Evolutionary conservation across 805 yeast species (phyloP), one percentile per base, ranked within the genome.

Genomic region (Danielozyma ontarioensis): DNA sequence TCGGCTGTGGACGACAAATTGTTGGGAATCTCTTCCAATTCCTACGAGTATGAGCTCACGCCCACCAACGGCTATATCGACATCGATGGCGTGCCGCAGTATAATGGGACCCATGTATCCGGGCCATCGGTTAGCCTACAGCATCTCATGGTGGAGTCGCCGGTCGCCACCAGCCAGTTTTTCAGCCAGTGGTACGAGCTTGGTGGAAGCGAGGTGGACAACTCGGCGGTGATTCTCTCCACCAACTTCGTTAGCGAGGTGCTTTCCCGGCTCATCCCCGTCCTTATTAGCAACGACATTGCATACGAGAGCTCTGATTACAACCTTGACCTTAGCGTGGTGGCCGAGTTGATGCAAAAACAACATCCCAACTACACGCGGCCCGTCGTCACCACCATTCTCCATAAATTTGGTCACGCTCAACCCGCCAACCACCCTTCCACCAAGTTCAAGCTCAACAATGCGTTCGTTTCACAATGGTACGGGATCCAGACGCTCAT

Each of bases 131-230:
- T 68, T 7, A n/a, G n/a, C n/a, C n/a, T n/a, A n/a, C 56, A 50
- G 0, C 59, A 65, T 7, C 46, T 78, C 12, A 36, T 59, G 3
- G 55, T 54, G 3, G 51, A 62, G 32, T 68, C 83, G 5, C 73
- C 83, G 2, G 68, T 78, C 8, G 83, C 89, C 0, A 55, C 48
- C 2, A 41, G 26, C 1, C 83, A 82, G 53, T 80, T 83, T 46
- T 57, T 55, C 8, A 27, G 36, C 3, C 55, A 56, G 23, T 83
- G 89, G 86, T 54, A 64, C 35, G 52, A 52, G 2, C 32, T 64
- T 2, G 72, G 76, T 13, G 93, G 93, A 0, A 68, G 78, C 19
- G 72, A 68, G 21, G 42, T 78, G 2, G 63, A 71, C 29, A 80
- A 72, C 1, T 41, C 32, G 24, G 70, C 68, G 7, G 62, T 57